phyloP scores from a whole-genome alignment of 805 yeast genomes.

The Groenewaldozyma tartarivorans region DNA sequence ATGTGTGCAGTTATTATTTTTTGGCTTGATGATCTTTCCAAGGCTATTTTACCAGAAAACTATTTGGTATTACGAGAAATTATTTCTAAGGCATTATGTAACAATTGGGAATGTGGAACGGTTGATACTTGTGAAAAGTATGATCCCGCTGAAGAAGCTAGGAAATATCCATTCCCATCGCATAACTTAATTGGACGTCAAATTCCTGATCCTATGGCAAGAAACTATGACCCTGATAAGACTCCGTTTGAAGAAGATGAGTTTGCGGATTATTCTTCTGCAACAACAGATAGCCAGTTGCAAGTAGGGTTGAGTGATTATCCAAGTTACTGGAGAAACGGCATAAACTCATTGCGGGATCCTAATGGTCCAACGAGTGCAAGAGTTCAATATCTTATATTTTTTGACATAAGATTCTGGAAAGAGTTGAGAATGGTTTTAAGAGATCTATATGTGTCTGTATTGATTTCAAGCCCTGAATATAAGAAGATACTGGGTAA shows the following conservation, averaged over 20 bases:
- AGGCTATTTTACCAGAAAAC: constrained; percentile 43
- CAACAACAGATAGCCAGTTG: too few relatives aligned
- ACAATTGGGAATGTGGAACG: constrained; percentile 53
- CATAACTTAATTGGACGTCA: constrained; percentile 9
- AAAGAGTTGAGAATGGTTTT: constrained; percentile 46
- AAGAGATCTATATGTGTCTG: constrained; percentile 56
- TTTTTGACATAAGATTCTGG: constrained; percentile 67
- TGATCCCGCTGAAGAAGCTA: background rate
- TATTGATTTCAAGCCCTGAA: constrained; percentile 49
- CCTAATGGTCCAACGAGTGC: constrained; percentile 8
- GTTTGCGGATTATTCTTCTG: background rate
- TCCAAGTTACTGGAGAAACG: background rate
- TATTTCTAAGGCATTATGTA: constrained; percentile 48
- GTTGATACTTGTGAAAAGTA: constrained; percentile 1
- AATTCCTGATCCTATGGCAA: constrained; percentile 12
- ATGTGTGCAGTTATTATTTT: constrained; percentile 61
- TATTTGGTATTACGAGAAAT: constrained; percentile 38
- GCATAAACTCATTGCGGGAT: background rate
- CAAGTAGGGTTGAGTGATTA: background rate
- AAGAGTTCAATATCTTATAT: constrained; percentile 49
- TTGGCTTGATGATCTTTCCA: constrained; percentile 57
- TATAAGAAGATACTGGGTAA: constrained; percentile 55
- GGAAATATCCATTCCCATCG: background rate
- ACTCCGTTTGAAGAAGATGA: background rate
- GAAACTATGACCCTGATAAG: background rate